phyloP scores from a whole-genome alignment of 257 asterid species.

The Phtheirospermum japonicum region DNA sequence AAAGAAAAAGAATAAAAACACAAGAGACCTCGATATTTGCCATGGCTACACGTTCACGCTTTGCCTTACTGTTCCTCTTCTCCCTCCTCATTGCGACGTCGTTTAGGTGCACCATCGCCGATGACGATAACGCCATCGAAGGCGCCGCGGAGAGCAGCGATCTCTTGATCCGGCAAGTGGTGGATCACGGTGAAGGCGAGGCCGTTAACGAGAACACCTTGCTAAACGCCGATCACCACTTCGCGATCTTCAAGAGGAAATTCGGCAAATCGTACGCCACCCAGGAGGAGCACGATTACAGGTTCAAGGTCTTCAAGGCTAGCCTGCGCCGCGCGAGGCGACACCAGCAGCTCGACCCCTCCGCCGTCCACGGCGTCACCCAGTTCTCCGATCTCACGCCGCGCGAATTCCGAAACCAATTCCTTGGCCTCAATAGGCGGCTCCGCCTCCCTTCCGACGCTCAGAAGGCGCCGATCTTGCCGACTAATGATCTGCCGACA shows the following conservation, averaged over 20 bases:
- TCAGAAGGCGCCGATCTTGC: conserved; percentile 72
- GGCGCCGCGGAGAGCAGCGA: conserved; percentile 32
- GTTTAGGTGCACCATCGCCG: conserved; percentile 30
- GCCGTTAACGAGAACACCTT: conserved; percentile 33
- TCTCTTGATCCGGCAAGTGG: conserved; percentile 71
- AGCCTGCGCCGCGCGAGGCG: conserved; percentile 72
- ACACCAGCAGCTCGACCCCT: conserved; percentile 80
- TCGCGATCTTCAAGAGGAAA: conserved; percentile 54
- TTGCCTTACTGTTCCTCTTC: conserved; percentile 26
- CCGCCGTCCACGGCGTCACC: conserved; percentile 89
- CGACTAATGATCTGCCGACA: conserved; percentile 65
- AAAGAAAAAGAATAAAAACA: neutral
- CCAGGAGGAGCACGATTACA: conserved; percentile 65
- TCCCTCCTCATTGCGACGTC: conserved; percentile 36
- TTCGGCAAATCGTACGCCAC: conserved; percentile 59
- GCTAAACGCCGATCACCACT: conserved; percentile 61
- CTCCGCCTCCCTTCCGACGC: conserved; percentile 69
- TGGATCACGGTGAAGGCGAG: conserved; percentile 36
- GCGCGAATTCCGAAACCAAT: conserved; percentile 54
- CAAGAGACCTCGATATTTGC: conserved; percentile 17
- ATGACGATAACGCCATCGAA: conserved; percentile 10
- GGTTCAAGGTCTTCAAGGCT: conserved; percentile 70
- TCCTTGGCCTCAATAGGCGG: conserved; percentile 63
- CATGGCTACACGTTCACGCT: conserved; percentile 46
- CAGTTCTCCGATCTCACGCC: conserved; percentile 81